A percentile compares a stretch with the other conserved stretches of the same genome.
These are phyloP conservation scores for Auxenochlorella pyrenoidosa DNA, from an alignment of 139 green algal species.

Conservation along the genomic window DNA sequence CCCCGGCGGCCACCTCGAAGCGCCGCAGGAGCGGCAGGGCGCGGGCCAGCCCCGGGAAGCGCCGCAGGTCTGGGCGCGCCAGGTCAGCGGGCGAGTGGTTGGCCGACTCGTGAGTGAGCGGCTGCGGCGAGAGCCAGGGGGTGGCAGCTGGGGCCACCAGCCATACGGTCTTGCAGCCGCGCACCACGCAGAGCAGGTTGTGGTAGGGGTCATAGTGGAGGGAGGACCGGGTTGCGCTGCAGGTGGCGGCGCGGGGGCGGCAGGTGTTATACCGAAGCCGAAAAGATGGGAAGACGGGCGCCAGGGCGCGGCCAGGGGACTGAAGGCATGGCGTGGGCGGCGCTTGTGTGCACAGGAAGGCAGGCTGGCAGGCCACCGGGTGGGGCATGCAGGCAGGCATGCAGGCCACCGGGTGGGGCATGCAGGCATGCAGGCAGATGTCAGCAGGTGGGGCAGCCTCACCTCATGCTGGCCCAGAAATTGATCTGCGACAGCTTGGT, in stretches of 20 bases:
- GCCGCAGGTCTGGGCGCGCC: conserved; percentile 47
- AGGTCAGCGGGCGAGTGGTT: conserved; percentile 86
- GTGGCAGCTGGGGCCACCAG: conserved; percentile 62
- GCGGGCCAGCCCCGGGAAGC: conserved; percentile 51
- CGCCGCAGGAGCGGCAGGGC: conserved; percentile 12
- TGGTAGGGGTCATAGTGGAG: conserved; percentile 88
- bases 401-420: too few relatives aligned
- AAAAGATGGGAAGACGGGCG: too few relatives aligned
- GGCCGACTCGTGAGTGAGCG: conserved; percentile 54
- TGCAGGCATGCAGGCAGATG: neutral
- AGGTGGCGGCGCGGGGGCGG: too few relatives aligned
- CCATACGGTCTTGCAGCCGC: conserved; percentile 71
- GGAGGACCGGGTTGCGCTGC: conserved; percentile 51
- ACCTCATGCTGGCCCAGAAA: conserved; percentile 34
- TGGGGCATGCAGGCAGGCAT: neutral
- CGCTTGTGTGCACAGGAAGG: neutral
- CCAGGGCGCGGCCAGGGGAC: too few relatives aligned
- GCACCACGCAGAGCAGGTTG: conserved; percentile 81
- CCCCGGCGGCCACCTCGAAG: conserved; percentile 58
- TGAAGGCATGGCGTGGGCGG: too few relatives aligned
- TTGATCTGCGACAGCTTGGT: conserved; percentile 10
- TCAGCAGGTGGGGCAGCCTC: neutral
- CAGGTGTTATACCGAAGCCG: too few relatives aligned
- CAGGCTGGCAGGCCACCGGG: too few relatives aligned
- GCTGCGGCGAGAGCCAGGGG: conserved; percentile 60